Percentiles rank a stretch among this genome's conserved stretches.
phyloP scores from a whole-genome alignment of 106 monocot genomes.

The Dendrobium catenatum region DNA sequence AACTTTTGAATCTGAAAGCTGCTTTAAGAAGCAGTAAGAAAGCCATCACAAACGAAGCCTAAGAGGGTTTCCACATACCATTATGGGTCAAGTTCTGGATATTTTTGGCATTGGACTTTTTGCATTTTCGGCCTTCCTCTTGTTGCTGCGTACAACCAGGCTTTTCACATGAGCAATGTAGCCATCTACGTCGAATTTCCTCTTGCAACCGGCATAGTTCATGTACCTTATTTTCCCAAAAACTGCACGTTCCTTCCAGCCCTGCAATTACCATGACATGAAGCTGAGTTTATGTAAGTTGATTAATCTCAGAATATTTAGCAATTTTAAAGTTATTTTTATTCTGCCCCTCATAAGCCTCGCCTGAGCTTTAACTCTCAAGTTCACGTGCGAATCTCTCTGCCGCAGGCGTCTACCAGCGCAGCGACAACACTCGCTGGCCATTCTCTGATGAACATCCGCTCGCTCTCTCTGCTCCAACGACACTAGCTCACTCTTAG shows the following conservation, averaged over 20 bases:
- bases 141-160: slow-evolving; percentile 43
- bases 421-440: too few species aligned
- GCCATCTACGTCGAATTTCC: slow-evolving; percentile 86
- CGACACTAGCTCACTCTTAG: too few species aligned
- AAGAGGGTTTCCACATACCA: neutral
- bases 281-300: neutral
- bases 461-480: too few species aligned
- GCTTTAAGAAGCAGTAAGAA: too few species aligned
- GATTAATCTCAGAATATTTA: neutral
- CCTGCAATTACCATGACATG: slow-evolving; percentile 39
- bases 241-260: slow-evolving; percentile 89
- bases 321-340: too few species aligned
- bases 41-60: too few species aligned
- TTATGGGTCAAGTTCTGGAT: slow-evolving; percentile 3
- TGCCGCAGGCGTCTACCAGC: too few species aligned
- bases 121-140: slow-evolving; percentile 39
- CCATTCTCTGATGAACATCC: too few species aligned
- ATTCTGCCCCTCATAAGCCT: too few species aligned
- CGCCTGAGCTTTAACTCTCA: too few species aligned
- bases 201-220: slow-evolving; percentile 98
- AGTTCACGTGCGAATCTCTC: too few species aligned
- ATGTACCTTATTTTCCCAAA: slow-evolving; percentile 98
- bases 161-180: slow-evolving; percentile 79
- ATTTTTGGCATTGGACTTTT: neutral
- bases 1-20: too few species aligned